These are phyloP conservation scores for Aspergillus japonicus DNA, from an alignment of 2,329 filamentous ascomycete genomes.

Conservation along the genomic window DNA sequence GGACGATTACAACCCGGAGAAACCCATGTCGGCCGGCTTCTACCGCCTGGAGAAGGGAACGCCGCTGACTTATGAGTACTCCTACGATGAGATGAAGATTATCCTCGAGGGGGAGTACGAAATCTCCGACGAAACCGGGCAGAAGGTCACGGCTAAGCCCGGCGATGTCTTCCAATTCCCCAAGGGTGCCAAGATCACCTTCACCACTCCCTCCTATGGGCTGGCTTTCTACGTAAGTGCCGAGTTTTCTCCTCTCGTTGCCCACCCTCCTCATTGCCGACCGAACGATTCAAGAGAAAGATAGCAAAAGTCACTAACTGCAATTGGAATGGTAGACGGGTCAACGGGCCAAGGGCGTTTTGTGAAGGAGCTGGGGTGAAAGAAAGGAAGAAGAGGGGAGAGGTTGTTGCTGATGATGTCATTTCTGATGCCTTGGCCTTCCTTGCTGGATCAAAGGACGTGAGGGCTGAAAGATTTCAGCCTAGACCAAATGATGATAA, in stretches of 20 bases:
- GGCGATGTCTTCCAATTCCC: conserved; percentile 71
- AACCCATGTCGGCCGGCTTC: conserved; percentile 63
- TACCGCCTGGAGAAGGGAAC: conserved; percentile 68
- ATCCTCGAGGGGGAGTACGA: conserved; percentile 67
- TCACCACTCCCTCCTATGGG: conserved; percentile 60
- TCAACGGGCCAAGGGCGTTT: conserved; percentile 30
- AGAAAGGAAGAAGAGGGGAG: neutral
- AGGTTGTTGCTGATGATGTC: conserved; percentile 5
- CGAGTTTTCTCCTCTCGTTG: neutral
- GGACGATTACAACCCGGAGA: conserved; percentile 55
- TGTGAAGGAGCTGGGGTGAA: conserved; percentile 13
- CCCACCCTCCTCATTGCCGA: neutral
- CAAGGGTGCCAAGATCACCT: conserved; percentile 65
- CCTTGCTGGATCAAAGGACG: neutral
- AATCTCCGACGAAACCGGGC: conserved; percentile 63
- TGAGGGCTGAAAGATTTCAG: neutral
- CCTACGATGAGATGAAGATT: conserved; percentile 73
- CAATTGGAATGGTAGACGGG: conserved; percentile 26
- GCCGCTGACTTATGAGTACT: conserved; percentile 66
- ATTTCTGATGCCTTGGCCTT: neutral
- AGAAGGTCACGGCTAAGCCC: conserved; percentile 56
- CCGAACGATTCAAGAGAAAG: neutral
- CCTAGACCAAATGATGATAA: neutral
- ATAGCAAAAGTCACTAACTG: conserved; percentile 6
- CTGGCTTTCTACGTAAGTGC: conserved; percentile 56